A percentile compares a stretch with the other conserved stretches of the same genome.
Evolutionary conservation across 768 basidiomycete genomes (phyloP).

Genomic region (Boletus reticuloceps): DNA sequence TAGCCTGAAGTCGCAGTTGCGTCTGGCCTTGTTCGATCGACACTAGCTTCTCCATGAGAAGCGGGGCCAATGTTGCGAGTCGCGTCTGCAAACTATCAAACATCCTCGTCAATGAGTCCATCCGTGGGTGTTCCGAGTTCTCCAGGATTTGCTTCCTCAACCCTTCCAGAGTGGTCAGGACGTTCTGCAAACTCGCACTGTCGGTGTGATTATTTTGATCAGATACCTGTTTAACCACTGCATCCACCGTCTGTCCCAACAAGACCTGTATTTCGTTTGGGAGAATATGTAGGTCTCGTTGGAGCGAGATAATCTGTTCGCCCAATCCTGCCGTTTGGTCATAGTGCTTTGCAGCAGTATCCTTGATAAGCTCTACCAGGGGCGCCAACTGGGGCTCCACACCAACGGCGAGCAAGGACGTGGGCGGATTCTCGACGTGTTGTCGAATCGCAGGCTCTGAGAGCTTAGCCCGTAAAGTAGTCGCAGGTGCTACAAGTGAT

Average conservation of each 20-base stretch:
- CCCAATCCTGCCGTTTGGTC: slow-evolving; percentile 33
- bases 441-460: slow-evolving; percentile 22
- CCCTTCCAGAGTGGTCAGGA: slow-evolving; percentile 16
- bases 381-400: slow-evolving; percentile 23
- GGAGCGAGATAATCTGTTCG: slow-evolving; percentile 34
- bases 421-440: slow-evolving; percentile 15
- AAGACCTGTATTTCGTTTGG: slow-evolving; percentile 25
- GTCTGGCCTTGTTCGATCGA: slow-evolving; percentile 28
- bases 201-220: not conserved
- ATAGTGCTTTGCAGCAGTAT: slow-evolving; percentile 35
- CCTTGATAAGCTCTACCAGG: slow-evolving; percentile 33
- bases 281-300: slow-evolving; percentile 29
- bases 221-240: slow-evolving; percentile 1
- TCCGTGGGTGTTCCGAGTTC: slow-evolving; percentile 6
- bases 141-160: slow-evolving; percentile 14
- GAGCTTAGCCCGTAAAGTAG: slow-evolving; percentile 12
- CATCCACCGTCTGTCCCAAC: slow-evolving; percentile 8
- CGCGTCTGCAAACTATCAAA: slow-evolving; percentile 40
- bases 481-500: not conserved
- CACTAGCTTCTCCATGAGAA: slow-evolving; percentile 33
- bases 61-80: slow-evolving; percentile 38
- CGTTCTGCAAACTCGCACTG: not conserved
- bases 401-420: slow-evolving; percentile 5
- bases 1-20: slow-evolving; percentile 15
- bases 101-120: slow-evolving; percentile 29